Evolutionary conservation across 345 rosid genomes (phyloP), one percentile per base, ranked within the genome.

Genomic region (Melaleuca alternifolia): DNA sequence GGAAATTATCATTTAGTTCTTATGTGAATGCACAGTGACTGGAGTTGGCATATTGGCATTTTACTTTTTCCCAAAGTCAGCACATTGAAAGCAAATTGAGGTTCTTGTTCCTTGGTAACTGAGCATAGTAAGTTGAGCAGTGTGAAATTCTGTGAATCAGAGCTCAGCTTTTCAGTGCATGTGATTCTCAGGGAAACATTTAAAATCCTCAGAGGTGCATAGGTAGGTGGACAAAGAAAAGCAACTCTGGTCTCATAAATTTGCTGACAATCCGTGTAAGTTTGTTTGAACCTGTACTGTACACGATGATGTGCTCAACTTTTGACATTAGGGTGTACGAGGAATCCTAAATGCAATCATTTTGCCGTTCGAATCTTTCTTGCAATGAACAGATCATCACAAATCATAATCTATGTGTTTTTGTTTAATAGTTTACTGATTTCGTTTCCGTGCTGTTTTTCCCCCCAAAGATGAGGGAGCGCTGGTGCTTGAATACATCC

Each of bases 401-500:
- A 56, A 11, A 23, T n/a, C 61, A 56, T 56, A 23, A 56, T 56
- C 61, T 23, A 56, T 56, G 24, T 23, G 2, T 11, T 23, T 10
- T 23, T 9, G 3, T 54, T 53, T 54, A 1, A 24, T 33, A 20
- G 79, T 71, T 71, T 33, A 18, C 48, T 71, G 2, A 71, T 71
- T 71, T 37, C 48, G 50, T 20, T 87, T 83, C 8, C 24, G 51
- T 53, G 15, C 37, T 16, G 5, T 30, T n/a, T 71, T 15, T 10
- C 8, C 52, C 75, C 33, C 83, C 46, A 53, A 75, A 94, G 97
- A 93, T 8, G 96, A 92, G 91, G 96, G 94, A 13, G 98, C 97
- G n/a, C 91, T 97, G 82, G 88, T 97, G 83, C 88, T 95, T 50
- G 98, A 96, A 87, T 94, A 91, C 86, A 84, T 93, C 33, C 92